Evolutionary conservation across 805 yeast species (phyloP), one percentile per base, ranked within the genome.

Genomic region (Maudiozyma bulderi): DNA sequence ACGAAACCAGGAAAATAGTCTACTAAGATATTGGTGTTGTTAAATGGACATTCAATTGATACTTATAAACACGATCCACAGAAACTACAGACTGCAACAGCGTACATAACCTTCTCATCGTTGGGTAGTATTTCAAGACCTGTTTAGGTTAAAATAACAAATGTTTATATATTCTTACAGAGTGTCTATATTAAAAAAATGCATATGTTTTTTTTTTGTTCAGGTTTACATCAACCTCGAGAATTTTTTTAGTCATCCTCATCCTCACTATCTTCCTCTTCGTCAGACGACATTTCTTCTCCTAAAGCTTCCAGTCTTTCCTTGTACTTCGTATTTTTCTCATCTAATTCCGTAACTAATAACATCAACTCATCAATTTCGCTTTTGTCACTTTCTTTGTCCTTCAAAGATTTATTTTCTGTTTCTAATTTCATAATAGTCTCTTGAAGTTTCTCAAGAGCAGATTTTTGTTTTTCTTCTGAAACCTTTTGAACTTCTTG

Each of bases 311-410:
- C 71, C 38, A 84, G 71, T 50, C 69, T 73, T 6, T 64, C 57
- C 58, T 82, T 82, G 61, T 86, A 82, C 52, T 72, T 72, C 32
- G 73, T 69, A 50, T 79, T 79, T 54, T 76, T 78, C 45, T 83
- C 88, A 51, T 88, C 95, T 56, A 87, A 68, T 43, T 86, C 95
- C 15, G 84, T 77, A 63, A 89, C 79, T 15, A 89, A 68, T 28
- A 87, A 66, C 80, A 88, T 76, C 57, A 88, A 64, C 53, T 86
- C 95, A 57, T 88, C 95, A 42, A 57, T 26, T 52, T 64, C 62
- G 32, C 64, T 46, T 46, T 52, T 51, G 35, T 57, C 59, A 6
- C 53, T 53, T 3, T 48, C 45, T 14, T 53, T 50, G 2, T 20
- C 10, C 15, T 52, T 50, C 42, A 45, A 47, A 20, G 55, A 50